Conservation (phyloP, 495 filamentous ascomycete genomes). For the Tuber borchii region DNA sequence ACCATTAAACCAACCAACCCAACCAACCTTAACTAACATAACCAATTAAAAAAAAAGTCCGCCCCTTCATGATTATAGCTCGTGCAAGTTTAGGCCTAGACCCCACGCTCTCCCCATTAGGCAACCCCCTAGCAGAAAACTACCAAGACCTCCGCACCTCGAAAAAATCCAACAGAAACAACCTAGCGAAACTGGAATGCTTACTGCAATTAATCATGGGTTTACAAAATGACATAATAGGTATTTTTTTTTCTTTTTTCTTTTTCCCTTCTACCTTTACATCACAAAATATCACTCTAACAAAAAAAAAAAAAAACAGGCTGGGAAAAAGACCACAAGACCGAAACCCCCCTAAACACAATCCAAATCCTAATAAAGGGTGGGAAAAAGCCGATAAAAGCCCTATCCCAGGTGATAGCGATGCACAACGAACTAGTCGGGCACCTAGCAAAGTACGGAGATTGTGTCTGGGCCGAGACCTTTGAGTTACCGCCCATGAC, state of each 20-base stretch:
- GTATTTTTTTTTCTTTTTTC: conserved; percentile 9
- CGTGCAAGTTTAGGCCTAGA: conserved; percentile 34
- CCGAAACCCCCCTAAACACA: conserved; percentile 31
- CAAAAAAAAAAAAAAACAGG: conserved; percentile 11
- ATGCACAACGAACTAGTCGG: conserved; percentile 38
- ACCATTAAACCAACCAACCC: background rate
- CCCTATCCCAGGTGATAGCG: conserved; percentile 28
- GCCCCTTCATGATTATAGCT: conserved; percentile 41
- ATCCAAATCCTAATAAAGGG: conserved; percentile 32
- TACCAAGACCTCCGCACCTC: conserved; percentile 8
- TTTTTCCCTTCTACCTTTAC: background rate
- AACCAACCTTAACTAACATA: too few relatives aligned
- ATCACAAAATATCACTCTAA: conserved; percentile 3
- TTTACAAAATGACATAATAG: conserved; percentile 41
- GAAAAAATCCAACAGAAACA: conserved; percentile 12
- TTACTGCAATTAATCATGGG: conserved; percentile 38
- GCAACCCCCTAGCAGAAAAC: conserved; percentile 30
- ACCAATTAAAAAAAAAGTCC: conserved; percentile 19
- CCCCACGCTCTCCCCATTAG: conserved; percentile 25
- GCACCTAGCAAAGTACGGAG: conserved; percentile 28
- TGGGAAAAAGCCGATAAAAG: conserved; percentile 17
- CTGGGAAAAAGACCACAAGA: conserved; percentile 38
- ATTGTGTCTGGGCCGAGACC: conserved; percentile 28
- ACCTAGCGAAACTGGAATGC: conserved; percentile 33
- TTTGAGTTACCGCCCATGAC: conserved; percentile 14